A percentile compares a stretch with the other conserved stretches of the same genome.
phyloP scores from a whole-genome alignment of 768 basidiomycete genomes.

The Termitomyces sp. region DNA sequence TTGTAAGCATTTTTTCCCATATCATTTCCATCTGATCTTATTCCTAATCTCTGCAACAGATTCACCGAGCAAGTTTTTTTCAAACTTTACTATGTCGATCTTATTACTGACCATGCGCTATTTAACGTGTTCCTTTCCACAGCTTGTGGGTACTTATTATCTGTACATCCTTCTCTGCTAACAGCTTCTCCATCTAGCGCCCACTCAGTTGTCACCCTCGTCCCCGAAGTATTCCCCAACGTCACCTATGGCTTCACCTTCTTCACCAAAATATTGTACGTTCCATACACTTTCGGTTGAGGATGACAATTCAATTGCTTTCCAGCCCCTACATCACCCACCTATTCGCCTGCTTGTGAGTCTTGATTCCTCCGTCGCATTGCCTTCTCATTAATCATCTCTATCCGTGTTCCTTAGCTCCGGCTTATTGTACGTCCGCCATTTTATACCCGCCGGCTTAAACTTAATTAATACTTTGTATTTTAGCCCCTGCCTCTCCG shows the following conservation, averaged over 20 bases:
- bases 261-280: conserved; percentile 91
- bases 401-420: conserved; percentile 38
- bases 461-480: conserved; percentile 11
- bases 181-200: conserved; percentile 42
- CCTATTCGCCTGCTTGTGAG: conserved; percentile 86
- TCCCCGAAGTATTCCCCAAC: conserved; percentile 94
- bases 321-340: conserved; percentile 78
- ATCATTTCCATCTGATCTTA: neutral
- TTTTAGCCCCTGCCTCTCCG: conserved; percentile 72
- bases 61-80: conserved; percentile 64
- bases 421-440: conserved; percentile 66
- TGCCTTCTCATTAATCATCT: neutral
- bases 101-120: conserved; percentile 18
- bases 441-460: conserved; percentile 2
- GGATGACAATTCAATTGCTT: conserved; percentile 1
- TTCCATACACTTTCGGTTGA: conserved; percentile 6
- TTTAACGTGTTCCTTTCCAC: conserved; percentile 3
- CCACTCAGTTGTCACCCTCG: conserved; percentile 79
- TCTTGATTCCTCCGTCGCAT: conserved; percentile 12
- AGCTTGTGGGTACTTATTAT: conserved; percentile 52
- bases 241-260: conserved; percentile 82
- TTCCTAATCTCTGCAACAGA: conserved; percentile 39
- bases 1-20: conserved; percentile 43
- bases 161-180: neutral
- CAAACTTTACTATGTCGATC: neutral